phyloP scores from a whole-genome alignment of 1,284 basidiomycete genomes.

The Naganishia albida region DNA sequence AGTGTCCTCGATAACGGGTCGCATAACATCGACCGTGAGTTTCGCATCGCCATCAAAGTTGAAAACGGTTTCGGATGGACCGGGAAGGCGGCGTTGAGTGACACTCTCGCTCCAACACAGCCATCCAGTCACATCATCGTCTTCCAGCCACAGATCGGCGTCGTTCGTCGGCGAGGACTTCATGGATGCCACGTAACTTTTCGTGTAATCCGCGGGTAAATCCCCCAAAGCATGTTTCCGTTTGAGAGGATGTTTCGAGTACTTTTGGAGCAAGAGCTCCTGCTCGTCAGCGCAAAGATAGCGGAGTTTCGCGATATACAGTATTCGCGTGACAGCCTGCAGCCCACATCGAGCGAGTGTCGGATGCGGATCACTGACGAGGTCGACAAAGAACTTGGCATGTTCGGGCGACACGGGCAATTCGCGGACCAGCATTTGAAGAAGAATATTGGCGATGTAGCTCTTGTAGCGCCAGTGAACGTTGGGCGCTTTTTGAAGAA shows the following conservation, averaged over 20 bases:
- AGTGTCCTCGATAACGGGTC: constrained; percentile 57
- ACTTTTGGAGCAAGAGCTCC: constrained; percentile 69
- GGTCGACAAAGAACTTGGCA: constrained; percentile 68
- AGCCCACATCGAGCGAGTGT: constrained; percentile 61
- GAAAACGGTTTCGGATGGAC: constrained; percentile 59
- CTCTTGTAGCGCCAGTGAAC: constrained; percentile 42
- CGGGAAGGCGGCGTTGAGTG: constrained; percentile 65
- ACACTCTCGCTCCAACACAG: constrained; percentile 74
- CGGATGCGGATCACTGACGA: constrained; percentile 75
- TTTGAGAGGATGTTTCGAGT: constrained; percentile 71
- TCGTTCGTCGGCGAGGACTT: constrained; percentile 47
- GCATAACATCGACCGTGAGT: constrained; percentile 64
- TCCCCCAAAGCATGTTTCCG: constrained; percentile 60
- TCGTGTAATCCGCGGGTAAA: constrained; percentile 58
- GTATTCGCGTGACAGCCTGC: constrained; percentile 64
- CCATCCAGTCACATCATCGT: constrained; percentile 83
- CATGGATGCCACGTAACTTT: constrained; percentile 58
- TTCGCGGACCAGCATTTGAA: constrained; percentile 73
- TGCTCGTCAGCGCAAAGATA: constrained; percentile 72
- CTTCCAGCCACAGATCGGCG: constrained; percentile 54
- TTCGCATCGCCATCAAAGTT: constrained; percentile 68
- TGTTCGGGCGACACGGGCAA: constrained; percentile 64
- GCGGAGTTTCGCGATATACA: constrained; percentile 79
- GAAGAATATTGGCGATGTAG: constrained; percentile 21
- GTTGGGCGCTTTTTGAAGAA: constrained; percentile 19